Percentiles rank a stretch among this genome's conserved stretches.
phyloP scores from a whole-genome alignment of 2,329 filamentous ascomycete species.

The Xylariaceae sp. region DNA sequence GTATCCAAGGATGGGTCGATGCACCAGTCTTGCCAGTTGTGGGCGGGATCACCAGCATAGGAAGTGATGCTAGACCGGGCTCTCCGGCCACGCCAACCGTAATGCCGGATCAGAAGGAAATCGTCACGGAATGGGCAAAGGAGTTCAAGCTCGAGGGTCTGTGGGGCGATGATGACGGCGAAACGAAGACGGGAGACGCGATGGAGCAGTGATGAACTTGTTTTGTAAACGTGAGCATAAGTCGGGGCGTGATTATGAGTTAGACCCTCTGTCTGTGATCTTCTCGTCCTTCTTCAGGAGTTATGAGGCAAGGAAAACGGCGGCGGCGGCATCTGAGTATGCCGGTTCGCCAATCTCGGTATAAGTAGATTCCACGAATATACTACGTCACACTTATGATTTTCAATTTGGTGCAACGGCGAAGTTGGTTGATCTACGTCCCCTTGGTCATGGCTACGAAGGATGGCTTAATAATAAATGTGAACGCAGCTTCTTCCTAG shows the following conservation, averaged over 20 bases:
- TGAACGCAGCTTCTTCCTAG: too few species aligned
- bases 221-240: not conserved
- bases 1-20: conserved; percentile 90
- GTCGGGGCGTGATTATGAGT: not conserved
- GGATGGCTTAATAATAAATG: too few species aligned
- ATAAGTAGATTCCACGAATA: not conserved
- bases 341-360: not conserved
- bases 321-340: not conserved
- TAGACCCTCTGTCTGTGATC: not conserved
- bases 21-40: conserved; percentile 68
- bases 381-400: not conserved
- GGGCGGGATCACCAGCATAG: conserved; percentile 13
- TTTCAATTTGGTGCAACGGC: too few species aligned
- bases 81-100: not conserved
- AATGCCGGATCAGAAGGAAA: conserved; percentile 64
- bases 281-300: not conserved
- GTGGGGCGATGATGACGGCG: conserved; percentile 69
- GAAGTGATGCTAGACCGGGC: conserved; percentile 1
- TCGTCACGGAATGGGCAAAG: conserved; percentile 80
- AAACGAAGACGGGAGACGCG: conserved; percentile 43
- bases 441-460: too few species aligned
- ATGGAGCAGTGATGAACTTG: conserved; percentile 52
- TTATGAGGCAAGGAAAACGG: not conserved
- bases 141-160: conserved; percentile 95
- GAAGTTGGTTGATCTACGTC: too few species aligned